Evolutionary conservation across 441 rosid genomes (phyloP).

Genomic region (Populus hybrid): DNA sequence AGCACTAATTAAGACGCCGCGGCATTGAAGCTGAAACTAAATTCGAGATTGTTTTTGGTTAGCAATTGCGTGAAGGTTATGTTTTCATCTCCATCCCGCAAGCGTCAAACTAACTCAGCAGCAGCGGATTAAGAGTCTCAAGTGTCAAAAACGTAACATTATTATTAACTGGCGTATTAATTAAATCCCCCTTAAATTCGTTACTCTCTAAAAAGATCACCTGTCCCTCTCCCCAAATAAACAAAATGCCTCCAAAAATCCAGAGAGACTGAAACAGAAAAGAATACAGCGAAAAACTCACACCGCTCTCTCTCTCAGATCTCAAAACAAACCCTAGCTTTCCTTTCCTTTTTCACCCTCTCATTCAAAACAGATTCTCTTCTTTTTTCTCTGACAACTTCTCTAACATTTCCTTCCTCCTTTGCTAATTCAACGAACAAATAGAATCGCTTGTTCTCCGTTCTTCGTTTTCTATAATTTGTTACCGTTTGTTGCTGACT

Average conservation of each 20-base stretch:
- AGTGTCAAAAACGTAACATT: not conserved
- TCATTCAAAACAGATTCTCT: not conserved
- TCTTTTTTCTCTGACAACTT: constrained; percentile 23
- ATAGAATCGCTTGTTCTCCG: constrained; percentile 6
- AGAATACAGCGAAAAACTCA: not conserved
- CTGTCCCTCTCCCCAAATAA: not conserved
- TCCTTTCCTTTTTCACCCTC: not conserved
- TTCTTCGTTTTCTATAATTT: not conserved
- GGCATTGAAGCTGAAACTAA: not conserved
- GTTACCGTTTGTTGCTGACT: constrained; percentile 14
- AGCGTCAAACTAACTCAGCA: not conserved
- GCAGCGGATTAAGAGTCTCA: not conserved
- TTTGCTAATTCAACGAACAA: constrained; percentile 1
- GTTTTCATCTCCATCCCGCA: not conserved
- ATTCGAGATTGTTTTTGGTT: not conserved
- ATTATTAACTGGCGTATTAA: not conserved
- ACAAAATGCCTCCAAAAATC: constrained; percentile 14
- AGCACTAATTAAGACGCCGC: not conserved
- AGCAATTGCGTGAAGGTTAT: not conserved
- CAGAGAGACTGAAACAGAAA: constrained; percentile 8
- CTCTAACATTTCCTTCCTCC: not conserved
- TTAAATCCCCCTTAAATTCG: constrained; percentile 9
- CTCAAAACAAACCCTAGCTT: constrained; percentile 37
- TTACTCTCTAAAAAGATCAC: constrained; percentile 9
- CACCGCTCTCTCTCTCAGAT: constrained; percentile 36